Conservation (phyloP, 2,329 filamentous ascomycete genomes). For the Ascochyta pisi region DNA sequence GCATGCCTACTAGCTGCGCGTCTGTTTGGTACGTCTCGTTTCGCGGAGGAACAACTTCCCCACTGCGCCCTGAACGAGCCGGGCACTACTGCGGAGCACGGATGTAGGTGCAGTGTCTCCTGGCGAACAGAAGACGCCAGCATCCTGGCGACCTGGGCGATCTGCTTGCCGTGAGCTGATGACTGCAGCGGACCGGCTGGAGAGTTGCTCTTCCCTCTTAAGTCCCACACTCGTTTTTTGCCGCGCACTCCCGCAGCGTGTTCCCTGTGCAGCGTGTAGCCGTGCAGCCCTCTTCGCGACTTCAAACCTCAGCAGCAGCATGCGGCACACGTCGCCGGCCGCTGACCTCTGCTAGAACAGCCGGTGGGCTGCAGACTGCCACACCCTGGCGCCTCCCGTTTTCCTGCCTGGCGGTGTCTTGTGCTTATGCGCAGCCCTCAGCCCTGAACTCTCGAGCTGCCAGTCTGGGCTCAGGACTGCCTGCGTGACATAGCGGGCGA, state of each 20-base stretch:
- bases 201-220: slow-evolving; percentile 1
- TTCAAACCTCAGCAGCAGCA: slow-evolving; percentile 25
- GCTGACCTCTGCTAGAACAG: slow-evolving; percentile 26
- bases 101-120: slow-evolving; percentile 24
- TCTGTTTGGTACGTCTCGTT: slow-evolving; percentile 11
- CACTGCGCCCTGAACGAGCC: slow-evolving; percentile 27
- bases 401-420: slow-evolving; percentile 6
- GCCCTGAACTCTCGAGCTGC: slow-evolving; percentile 21
- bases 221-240: background rate
- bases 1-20: slow-evolving; percentile 4
- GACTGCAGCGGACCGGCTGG: slow-evolving; percentile 26
- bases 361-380: slow-evolving; percentile 15
- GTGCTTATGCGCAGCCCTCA: slow-evolving; percentile 39
- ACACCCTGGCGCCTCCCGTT: slow-evolving; percentile 1
- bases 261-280: background rate
- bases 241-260: slow-evolving; percentile 19
- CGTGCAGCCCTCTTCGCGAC: slow-evolving; percentile 16
- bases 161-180: slow-evolving; percentile 29
- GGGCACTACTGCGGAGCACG: slow-evolving; percentile 29
- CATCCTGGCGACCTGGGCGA: slow-evolving; percentile 16
- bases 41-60: slow-evolving; percentile 26
- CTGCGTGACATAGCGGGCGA: slow-evolving; percentile 33
- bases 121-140: slow-evolving; percentile 30
- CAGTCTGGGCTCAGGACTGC: slow-evolving; percentile 29
- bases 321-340: slow-evolving; percentile 26